These are phyloP conservation scores for Cercospora canescens DNA, from an alignment of 2,329 filamentous ascomycete species.

Conservation along the genomic window DNA sequence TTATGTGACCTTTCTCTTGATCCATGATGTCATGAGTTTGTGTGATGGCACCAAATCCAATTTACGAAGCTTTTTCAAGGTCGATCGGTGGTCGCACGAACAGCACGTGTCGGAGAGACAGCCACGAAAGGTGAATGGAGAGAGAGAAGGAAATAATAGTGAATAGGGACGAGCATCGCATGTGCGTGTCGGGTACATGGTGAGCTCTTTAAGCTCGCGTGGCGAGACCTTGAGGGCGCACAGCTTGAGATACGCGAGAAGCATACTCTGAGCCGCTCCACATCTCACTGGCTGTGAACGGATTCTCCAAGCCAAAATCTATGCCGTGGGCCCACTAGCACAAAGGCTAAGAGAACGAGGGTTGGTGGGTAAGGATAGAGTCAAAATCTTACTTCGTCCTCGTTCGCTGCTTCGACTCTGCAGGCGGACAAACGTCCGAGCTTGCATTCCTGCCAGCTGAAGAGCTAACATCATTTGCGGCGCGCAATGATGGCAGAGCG, in stretches of 20 bases:
- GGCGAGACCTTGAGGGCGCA: not conserved
- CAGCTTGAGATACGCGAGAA: slow-evolving; percentile 1
- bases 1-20: not conserved
- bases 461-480: not conserved
- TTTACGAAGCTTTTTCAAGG: not conserved
- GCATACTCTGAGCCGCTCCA: not conserved
- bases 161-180: not conserved
- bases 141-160: not conserved
- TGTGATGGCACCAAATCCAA: not conserved
- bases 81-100: not conserved
- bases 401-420: not conserved
- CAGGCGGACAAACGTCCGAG: not conserved
- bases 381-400: not conserved
- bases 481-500: slow-evolving; percentile 1
- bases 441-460: not conserved
- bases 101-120: not conserved
- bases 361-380: not conserved
- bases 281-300: slow-evolving; percentile 1
- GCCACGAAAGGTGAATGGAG: not conserved
- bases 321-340: not conserved
- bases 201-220: slow-evolving; percentile 1
- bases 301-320: not conserved
- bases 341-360: not conserved
- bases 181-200: not conserved
- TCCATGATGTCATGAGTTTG: not conserved